Conservation (phyloP, 352 stramenopile species). For the Blastocystis sp. region DNA sequence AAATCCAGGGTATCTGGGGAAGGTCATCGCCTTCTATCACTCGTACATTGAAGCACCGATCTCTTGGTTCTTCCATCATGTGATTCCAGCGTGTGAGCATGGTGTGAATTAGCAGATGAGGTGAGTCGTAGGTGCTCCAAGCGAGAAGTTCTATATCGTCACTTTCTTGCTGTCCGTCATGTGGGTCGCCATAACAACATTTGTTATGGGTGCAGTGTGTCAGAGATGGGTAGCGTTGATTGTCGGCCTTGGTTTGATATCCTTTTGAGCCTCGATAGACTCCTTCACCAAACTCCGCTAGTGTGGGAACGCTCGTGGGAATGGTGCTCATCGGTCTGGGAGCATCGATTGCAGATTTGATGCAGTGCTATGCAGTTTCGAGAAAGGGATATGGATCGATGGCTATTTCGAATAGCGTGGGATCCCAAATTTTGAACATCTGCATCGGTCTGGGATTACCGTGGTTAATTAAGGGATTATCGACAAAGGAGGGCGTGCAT, state of each 20-base stretch:
- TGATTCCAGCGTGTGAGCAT: background rate
- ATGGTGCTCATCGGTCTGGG: slow-evolving; percentile 63
- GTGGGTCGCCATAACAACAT: slow-evolving; percentile 59
- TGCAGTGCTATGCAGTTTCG: slow-evolving; percentile 64
- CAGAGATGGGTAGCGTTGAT: slow-evolving; percentile 61
- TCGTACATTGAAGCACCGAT: background rate
- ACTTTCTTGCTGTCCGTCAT: slow-evolving; percentile 62
- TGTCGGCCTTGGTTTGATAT: slow-evolving; percentile 30
- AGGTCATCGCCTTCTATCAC: background rate
- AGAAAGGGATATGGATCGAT: slow-evolving; percentile 64
- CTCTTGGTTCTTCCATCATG: slow-evolving; percentile 35
- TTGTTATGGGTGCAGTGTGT: slow-evolving; percentile 58
- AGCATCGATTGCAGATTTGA: slow-evolving; percentile 63
- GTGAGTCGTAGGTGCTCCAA: background rate
- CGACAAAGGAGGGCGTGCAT: background rate
- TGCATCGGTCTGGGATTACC: slow-evolving; percentile 64
- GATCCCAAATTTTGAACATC: slow-evolving; percentile 66
- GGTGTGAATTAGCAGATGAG: background rate
- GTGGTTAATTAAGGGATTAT: slow-evolving; percentile 57
- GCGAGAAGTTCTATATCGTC: slow-evolving; percentile 8
- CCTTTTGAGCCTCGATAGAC: background rate
- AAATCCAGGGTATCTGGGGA: background rate
- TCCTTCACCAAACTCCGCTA: background rate
- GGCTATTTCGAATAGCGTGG: slow-evolving; percentile 64
- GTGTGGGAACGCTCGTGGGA: slow-evolving; percentile 60